Evolutionary conservation across 2,329 filamentous ascomycete species (phyloP), one percentile per base, ranked within the genome.

Genomic region (Zalaria sp.): DNA sequence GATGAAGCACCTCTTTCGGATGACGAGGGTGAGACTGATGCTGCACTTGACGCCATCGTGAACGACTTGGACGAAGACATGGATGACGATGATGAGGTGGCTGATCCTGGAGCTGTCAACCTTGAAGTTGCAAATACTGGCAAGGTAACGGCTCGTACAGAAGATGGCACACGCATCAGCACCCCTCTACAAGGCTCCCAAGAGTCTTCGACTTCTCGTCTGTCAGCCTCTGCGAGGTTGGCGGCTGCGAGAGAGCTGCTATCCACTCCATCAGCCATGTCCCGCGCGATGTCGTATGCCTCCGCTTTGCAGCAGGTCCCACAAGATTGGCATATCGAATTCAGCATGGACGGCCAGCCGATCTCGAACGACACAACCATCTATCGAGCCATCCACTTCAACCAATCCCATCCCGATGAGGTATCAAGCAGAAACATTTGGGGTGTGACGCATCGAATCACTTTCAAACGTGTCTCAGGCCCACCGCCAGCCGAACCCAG

Each of bases 291-390:
- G 61, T 86, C 87, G 0, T 94, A 95, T 59, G 81, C 87, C 25
- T 83, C 84, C 40, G 86, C 86, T 3, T 75, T 93, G 40, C 83
- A 88, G 51, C 70, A 83, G 9, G 69, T 77, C 0, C 85, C 88
- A 1, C 83, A 93, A 56, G 88, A 96, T 56, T 98, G 91, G 91
- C 89, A 98, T 54, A 87, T 98, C 46, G 85, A 96, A 55, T 98
- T 98, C 62, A 88, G 77, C 50, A 74, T 96, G 39, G 82, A 93
- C 48, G 82, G 75, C 41, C 86, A 87, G 58, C 73, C 83, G 1
- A 82, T 98, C 44, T 72, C 83, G 0, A 91, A 88, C 51, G 88
- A 96, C 53, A 95, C 85, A 1, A 98, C 91, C 0, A 89, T 98
- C 43, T 98, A 96, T 56, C 81, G 89, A 38, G 91, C 91, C 28